A percentile compares a stretch with the other conserved stretches of the same genome.
phyloP scores from a whole-genome alignment of 257 asterid genomes.

The Nicotiana sylvestris region DNA sequence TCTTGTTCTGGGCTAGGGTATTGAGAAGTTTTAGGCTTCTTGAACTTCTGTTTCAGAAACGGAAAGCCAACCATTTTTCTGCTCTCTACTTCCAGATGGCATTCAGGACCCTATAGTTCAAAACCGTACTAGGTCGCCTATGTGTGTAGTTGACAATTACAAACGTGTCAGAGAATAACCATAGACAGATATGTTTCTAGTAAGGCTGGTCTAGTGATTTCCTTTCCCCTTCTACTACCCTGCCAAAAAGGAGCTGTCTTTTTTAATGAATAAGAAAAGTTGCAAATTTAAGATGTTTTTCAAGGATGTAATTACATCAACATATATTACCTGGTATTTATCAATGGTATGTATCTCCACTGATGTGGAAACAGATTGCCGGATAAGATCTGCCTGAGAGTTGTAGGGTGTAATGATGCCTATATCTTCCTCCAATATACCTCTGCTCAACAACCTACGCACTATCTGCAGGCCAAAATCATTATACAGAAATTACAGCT shows the following conservation, averaged over 20 bases:
- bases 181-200: not conserved
- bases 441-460: conserved; percentile 47
- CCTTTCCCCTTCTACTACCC: not conserved
- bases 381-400: conserved; percentile 76
- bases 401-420: conserved; percentile 96
- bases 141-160: not conserved
- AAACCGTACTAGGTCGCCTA: not conserved
- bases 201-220: not conserved
- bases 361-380: conserved; percentile 48
- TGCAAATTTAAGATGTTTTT: not conserved
- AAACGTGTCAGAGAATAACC: not conserved
- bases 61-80: not conserved
- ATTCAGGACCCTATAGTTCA: conserved; percentile 3
- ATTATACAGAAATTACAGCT: not conserved
- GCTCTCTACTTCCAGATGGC: not conserved
- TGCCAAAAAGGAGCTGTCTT: not conserved
- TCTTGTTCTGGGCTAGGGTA: not conserved
- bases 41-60: not conserved
- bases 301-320: not conserved
- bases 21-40: not conserved
- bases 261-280: not conserved
- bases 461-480: conserved; percentile 36
- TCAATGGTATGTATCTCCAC: conserved; percentile 95
- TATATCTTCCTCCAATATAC: conserved; percentile 64
- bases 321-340: conserved; percentile 78